phyloP scores from a whole-genome alignment of 495 filamentous ascomycete genomes.

The Wilcoxina mikolae region DNA sequence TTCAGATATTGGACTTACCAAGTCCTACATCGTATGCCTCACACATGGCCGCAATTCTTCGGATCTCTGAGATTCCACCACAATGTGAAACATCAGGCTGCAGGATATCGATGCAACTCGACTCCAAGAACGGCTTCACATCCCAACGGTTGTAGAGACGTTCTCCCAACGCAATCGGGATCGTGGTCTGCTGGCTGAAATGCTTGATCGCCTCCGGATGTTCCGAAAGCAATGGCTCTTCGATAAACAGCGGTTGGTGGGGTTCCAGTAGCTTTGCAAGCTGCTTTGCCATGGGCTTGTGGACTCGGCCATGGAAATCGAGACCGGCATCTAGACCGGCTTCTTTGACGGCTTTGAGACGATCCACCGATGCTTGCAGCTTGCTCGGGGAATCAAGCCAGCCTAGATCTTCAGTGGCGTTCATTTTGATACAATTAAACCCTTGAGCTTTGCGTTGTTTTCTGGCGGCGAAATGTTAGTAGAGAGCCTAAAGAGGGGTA shows the following conservation, averaged over 20 bases:
- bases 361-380: slow-evolving; percentile 50
- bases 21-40: slow-evolving; percentile 66
- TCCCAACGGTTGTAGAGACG: slow-evolving; percentile 64
- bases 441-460: slow-evolving; percentile 53
- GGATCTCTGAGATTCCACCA: slow-evolving; percentile 60
- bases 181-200: slow-evolving; percentile 44
- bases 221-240: slow-evolving; percentile 61
- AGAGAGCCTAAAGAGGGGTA: not conserved
- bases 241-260: slow-evolving; percentile 61
- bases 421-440: slow-evolving; percentile 66
- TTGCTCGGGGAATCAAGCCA: slow-evolving; percentile 61
- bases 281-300: slow-evolving; percentile 72
- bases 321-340: slow-evolving; percentile 57
- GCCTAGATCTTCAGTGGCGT: slow-evolving; percentile 61
- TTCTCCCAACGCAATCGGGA: slow-evolving; percentile 63
- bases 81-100: slow-evolving; percentile 66
- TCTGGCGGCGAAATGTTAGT: slow-evolving; percentile 17
- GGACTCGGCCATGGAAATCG: slow-evolving; percentile 66
- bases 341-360: slow-evolving; percentile 53
- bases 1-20: not conserved
- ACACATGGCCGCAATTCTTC: slow-evolving; percentile 55
- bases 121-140: slow-evolving; percentile 56
- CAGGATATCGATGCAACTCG: slow-evolving; percentile 54
- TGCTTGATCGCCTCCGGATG: slow-evolving; percentile 56
- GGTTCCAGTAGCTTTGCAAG: slow-evolving; percentile 56